Conservation (phyloP, 2,329 filamentous ascomycete genomes). For the Aspergillus latus region DNA sequence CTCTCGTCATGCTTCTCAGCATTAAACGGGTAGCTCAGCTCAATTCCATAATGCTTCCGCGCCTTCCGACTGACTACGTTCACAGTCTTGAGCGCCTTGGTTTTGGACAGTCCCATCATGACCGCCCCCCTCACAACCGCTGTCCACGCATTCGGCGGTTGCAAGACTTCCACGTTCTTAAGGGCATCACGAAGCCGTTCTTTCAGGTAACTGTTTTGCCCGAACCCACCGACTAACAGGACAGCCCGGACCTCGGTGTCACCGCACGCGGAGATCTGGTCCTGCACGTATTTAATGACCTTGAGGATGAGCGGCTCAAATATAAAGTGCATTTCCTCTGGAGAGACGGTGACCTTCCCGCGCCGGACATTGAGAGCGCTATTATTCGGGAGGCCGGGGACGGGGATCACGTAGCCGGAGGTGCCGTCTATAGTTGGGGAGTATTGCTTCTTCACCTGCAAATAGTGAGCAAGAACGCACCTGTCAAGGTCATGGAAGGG, state of each 20-base stretch:
- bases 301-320: conserved; percentile 25
- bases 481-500: background rate
- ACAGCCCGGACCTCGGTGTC: conserved; percentile 50
- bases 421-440: conserved; percentile 20
- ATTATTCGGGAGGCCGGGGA: conserved; percentile 25
- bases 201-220: conserved; percentile 28
- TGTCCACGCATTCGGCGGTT: conserved; percentile 28
- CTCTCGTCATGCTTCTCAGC: conserved; percentile 10
- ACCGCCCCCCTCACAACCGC: conserved; percentile 27
- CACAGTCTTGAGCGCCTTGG: conserved; percentile 4
- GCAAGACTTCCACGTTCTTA: conserved; percentile 21
- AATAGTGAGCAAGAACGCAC: conserved; percentile 21
- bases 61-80: conserved; percentile 24
- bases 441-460: conserved; percentile 22
- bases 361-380: conserved; percentile 19
- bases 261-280: conserved; percentile 54
- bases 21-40: background rate
- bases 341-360: conserved; percentile 22
- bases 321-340: conserved; percentile 20
- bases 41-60: conserved; percentile 25
- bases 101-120: conserved; percentile 14
- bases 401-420: conserved; percentile 24
- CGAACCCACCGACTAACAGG: conserved; percentile 32
- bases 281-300: conserved; percentile 20
- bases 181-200: conserved; percentile 19